phyloP scores from a whole-genome alignment of 2,329 filamentous ascomycete species.

The Fusarium sp. region DNA sequence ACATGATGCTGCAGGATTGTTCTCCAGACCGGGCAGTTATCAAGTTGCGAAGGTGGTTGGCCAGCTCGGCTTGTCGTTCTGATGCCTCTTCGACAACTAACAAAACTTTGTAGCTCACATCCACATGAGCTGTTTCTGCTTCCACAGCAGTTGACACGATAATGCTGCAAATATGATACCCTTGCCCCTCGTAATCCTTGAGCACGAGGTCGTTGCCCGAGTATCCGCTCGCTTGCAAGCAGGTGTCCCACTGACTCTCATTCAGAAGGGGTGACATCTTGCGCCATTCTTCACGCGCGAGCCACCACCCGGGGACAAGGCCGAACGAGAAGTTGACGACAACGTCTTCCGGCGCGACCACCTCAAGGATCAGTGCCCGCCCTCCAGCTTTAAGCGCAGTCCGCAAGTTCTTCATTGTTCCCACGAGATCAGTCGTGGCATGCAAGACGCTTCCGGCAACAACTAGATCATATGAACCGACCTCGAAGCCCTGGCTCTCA shows the following conservation, averaged over 20 bases:
- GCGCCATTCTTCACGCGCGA: conserved; percentile 38
- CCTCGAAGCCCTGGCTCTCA: conserved; percentile 25
- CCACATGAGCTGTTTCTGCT: not conserved
- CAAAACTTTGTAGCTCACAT: not conserved
- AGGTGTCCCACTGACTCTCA: not conserved
- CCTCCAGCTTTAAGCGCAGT: conserved; percentile 44
- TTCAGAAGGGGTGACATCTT: not conserved
- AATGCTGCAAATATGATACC: not conserved
- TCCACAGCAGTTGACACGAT: not conserved
- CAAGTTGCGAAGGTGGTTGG: not conserved
- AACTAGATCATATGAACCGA: conserved; percentile 34
- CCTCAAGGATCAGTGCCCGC: conserved; percentile 38
- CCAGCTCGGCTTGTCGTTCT: not conserved
- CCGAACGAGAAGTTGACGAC: conserved; percentile 39
- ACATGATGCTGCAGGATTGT: not conserved
- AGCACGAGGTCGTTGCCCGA: not conserved
- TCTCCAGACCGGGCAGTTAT: not conserved
- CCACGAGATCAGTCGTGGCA: conserved; percentile 42
- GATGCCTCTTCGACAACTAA: not conserved
- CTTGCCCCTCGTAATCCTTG: not conserved
- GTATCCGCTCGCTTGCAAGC: not conserved
- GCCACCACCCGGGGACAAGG: conserved; percentile 50
- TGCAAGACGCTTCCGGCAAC: conserved; percentile 46
- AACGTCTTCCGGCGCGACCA: conserved; percentile 27
- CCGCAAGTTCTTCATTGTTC: conserved; percentile 30